These are phyloP conservation scores for Cyanidioschyzon merolae DNA, from an alignment of 23 red algal genomes.

Conservation along the genomic window DNA sequence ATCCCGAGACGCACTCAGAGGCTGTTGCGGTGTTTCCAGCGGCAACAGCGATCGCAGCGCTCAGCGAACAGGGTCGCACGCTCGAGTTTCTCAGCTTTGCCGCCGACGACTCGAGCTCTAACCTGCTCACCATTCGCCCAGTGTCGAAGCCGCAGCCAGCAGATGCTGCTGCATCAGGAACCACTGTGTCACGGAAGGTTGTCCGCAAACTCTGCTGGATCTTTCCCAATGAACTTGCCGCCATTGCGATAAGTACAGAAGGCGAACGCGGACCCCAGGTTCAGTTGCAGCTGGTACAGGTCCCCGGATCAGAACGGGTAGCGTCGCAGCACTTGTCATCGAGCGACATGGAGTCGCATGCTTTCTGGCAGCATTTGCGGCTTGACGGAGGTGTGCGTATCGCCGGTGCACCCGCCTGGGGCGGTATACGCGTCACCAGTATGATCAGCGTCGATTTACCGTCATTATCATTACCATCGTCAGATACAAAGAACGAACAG, in stretches of 20 bases:
- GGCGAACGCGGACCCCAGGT: not conserved
- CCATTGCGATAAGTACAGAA: not conserved
- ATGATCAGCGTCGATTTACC: not conserved
- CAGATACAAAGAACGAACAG: not conserved
- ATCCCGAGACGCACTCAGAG: not conserved
- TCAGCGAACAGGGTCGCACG: not conserved
- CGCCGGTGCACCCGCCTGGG: not conserved
- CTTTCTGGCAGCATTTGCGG: not conserved
- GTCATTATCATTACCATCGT: not conserved
- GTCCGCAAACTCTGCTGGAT: not conserved
- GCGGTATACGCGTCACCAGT: not conserved
- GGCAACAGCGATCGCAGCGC: not conserved
- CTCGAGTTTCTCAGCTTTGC: not conserved
- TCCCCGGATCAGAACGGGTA: not conserved
- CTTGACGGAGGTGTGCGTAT: not conserved
- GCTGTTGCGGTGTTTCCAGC: constrained; percentile 9
- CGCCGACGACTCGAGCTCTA: not conserved
- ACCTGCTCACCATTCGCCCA: not conserved
- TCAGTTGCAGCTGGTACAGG: not conserved
- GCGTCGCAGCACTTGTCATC: not conserved
- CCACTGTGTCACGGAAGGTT: not conserved
- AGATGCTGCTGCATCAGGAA: too few species aligned
- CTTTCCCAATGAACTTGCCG: not conserved
- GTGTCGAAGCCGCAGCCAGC: not conserved
- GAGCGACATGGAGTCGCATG: not conserved